These are phyloP conservation scores for Paecilomyces niveus DNA, from an alignment of 2,329 filamentous ascomycete species.

Conservation along the genomic window DNA sequence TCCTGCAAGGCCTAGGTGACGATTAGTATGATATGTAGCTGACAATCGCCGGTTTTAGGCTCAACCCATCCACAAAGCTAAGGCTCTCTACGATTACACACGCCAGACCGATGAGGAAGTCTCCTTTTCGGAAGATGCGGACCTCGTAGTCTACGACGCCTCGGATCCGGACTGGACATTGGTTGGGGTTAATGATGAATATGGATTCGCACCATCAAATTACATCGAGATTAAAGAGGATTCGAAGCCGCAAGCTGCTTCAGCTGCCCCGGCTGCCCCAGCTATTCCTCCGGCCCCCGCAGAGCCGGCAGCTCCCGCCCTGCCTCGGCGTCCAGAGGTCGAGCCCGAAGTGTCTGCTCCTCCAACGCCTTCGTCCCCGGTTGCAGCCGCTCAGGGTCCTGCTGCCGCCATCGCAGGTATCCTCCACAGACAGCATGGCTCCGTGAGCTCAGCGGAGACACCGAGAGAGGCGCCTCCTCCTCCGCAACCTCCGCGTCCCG, in stretches of 20 bases:
- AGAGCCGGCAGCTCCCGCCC: constrained; percentile 36
- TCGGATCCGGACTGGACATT: constrained; percentile 96
- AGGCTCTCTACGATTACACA: constrained; percentile 96
- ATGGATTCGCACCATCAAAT: constrained; percentile 90
- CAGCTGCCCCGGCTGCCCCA: constrained; percentile 36
- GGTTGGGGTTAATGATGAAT: constrained; percentile 76
- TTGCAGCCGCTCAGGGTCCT: constrained; percentile 44
- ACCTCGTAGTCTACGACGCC: constrained; percentile 77
- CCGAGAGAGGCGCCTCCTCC: constrained; percentile 26
- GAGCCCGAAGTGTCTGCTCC: constrained; percentile 12
- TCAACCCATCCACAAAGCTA: constrained; percentile 61
- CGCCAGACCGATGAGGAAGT: constrained; percentile 96
- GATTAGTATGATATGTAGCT: not conserved
- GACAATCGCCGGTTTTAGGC: constrained; percentile 41
- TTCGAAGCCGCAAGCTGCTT: not conserved
- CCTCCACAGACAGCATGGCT: constrained; percentile 33
- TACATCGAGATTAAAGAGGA: constrained; percentile 71
- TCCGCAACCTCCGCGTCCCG: constrained; percentile 35
- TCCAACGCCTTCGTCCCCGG: constrained; percentile 26
- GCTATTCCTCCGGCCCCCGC: constrained; percentile 33
- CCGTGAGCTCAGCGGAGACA: constrained; percentile 19
- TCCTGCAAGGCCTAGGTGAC: not conserved
- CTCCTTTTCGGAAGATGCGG: constrained; percentile 84
- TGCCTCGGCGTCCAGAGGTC: constrained; percentile 25
- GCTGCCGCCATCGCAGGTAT: constrained; percentile 52